These are phyloP conservation scores for Ceratocystis colombiana DNA, from an alignment of 2,329 filamentous ascomycete genomes.

Conservation along the genomic window DNA sequence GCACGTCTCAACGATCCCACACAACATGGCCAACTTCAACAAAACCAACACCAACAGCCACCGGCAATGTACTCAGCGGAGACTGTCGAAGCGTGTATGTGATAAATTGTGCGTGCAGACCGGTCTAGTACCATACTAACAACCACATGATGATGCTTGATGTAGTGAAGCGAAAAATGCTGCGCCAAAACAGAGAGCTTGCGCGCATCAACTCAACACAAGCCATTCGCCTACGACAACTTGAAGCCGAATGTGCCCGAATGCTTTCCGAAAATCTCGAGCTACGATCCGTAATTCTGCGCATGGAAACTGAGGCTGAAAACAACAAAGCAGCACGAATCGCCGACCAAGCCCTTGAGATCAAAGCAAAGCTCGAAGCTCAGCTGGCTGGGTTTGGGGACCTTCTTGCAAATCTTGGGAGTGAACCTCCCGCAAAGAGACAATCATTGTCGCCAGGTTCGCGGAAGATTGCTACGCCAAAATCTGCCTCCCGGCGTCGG, in stretches of 20 bases:
- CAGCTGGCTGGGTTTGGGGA: slow-evolving; percentile 62
- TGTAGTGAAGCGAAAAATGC: slow-evolving; percentile 65
- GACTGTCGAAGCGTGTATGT: slow-evolving; percentile 61
- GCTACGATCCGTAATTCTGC: slow-evolving; percentile 59
- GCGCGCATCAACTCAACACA: slow-evolving; percentile 69
- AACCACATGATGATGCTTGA: slow-evolving; percentile 23
- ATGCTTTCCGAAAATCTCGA: slow-evolving; percentile 71
- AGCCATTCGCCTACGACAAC: slow-evolving; percentile 62
- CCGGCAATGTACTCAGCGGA: slow-evolving; percentile 35
- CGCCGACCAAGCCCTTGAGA: slow-evolving; percentile 55
- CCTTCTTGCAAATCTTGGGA: slow-evolving; percentile 55
- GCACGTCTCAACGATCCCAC: slow-evolving; percentile 70
- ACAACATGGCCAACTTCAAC: slow-evolving; percentile 36
- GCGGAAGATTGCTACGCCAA: slow-evolving; percentile 37
- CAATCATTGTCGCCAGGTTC: slow-evolving; percentile 33
- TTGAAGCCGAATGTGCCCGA: slow-evolving; percentile 65
- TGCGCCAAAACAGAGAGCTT: slow-evolving; percentile 76
- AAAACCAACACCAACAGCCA: slow-evolving; percentile 2
- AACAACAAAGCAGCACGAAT: slow-evolving; percentile 49
- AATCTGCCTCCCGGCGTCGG: slow-evolving; percentile 36
- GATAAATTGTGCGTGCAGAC: not conserved
- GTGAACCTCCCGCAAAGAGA: slow-evolving; percentile 47
- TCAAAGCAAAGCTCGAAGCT: slow-evolving; percentile 59
- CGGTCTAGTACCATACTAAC: not conserved
- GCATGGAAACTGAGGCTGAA: slow-evolving; percentile 57